Evolutionary conservation across 176 grass and related monocot genomes (phyloP).

Genomic region (Musa beccarii): DNA sequence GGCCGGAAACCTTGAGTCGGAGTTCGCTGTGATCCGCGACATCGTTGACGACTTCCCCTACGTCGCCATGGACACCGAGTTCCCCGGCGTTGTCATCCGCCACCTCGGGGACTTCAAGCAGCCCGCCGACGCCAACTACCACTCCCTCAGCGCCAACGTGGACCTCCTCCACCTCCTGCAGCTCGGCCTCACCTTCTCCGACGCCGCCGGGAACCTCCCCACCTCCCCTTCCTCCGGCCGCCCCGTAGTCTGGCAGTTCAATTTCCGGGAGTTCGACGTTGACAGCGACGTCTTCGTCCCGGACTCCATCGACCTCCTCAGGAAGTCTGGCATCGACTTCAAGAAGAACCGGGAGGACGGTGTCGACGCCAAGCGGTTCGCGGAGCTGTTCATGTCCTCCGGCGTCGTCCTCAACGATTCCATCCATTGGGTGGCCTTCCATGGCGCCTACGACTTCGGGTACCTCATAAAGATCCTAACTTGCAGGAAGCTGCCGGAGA

Average conservation of each 20-base stretch:
- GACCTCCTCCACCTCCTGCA: constrained; percentile 12
- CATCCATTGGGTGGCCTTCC: constrained; percentile 13
- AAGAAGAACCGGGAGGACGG: constrained; percentile 13
- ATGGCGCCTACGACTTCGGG: constrained; percentile 10
- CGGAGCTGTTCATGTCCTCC: constrained; percentile 9
- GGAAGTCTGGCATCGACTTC: constrained; percentile 13
- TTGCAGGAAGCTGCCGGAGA: constrained; percentile 6
- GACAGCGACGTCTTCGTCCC: constrained; percentile 9
- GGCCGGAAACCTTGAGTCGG: constrained; percentile 4
- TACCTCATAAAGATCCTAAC: constrained; percentile 14
- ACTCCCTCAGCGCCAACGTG: constrained; percentile 4
- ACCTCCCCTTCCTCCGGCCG: constrained; percentile 5
- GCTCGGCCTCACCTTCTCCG: constrained; percentile 15
- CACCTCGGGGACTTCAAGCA: constrained; percentile 7
- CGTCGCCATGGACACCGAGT: constrained; percentile 16
- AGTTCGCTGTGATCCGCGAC: constrained; percentile 8
- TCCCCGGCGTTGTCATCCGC: constrained; percentile 14
- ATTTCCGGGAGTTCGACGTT: constrained; percentile 15
- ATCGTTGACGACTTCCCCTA: constrained; percentile 9
- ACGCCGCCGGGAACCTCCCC: constrained; percentile 5
- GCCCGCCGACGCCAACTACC: not conserved
- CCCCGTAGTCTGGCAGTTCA: constrained; percentile 13
- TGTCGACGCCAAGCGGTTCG: not conserved
- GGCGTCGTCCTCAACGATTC: constrained; percentile 10
- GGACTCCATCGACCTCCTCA: constrained; percentile 13